Conservation (phyloP, 2,329 filamentous ascomycete genomes). For the Sarocladium oryzae region DNA sequence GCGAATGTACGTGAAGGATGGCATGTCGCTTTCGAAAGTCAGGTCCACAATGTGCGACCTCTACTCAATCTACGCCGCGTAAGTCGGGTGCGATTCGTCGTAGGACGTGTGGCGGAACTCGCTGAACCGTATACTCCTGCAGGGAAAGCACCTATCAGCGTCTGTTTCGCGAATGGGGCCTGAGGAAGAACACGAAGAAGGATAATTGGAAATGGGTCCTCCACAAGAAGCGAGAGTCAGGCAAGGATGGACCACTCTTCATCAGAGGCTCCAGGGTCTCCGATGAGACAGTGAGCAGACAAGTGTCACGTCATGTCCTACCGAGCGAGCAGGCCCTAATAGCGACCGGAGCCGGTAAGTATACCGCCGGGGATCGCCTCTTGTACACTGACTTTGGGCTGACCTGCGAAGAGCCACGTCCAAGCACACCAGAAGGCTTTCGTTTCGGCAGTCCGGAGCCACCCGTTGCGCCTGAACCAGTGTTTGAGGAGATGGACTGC, state of each 20-base stretch:
- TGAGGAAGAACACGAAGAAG: background rate
- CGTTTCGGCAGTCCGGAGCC: background rate
- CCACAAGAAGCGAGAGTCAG: background rate
- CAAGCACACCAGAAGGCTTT: background rate
- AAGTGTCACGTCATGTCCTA: background rate
- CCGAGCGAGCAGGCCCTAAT: background rate
- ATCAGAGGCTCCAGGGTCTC: background rate
- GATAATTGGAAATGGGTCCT: background rate
- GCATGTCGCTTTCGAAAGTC: background rate
- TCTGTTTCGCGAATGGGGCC: background rate
- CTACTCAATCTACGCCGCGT: background rate
- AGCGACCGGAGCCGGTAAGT: background rate
- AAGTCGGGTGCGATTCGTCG: background rate
- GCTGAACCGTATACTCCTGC: too few species aligned
- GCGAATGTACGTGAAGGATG: background rate
- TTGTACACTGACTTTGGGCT: background rate
- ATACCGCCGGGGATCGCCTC: background rate
- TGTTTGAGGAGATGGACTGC: background rate
- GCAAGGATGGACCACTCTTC: background rate
- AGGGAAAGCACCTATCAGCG: background rate
- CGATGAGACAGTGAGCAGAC: background rate
- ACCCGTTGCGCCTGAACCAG: background rate
- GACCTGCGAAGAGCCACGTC: background rate
- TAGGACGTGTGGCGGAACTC: background rate
- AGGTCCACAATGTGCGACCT: background rate